A percentile compares a stretch with the other conserved stretches of the same genome.
Evolutionary conservation across 2,329 filamentous ascomycete species (phyloP).

Genomic region (Colletotrichum sp.): DNA sequence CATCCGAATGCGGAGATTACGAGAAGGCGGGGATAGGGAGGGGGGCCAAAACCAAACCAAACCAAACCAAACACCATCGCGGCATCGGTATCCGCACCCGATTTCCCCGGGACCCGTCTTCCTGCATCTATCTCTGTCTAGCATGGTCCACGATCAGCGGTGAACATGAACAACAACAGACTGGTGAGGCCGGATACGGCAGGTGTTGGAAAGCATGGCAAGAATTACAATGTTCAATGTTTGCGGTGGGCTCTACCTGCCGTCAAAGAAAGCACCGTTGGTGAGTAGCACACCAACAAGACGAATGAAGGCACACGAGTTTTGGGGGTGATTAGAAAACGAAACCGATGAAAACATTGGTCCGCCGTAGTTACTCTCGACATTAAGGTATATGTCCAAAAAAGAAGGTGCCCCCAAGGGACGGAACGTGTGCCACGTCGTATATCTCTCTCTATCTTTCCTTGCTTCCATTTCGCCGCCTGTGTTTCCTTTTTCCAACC

Average conservation of each 20-base stretch:
- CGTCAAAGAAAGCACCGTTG: too few relatives aligned
- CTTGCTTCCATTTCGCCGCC: neutral
- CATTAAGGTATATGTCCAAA: neutral
- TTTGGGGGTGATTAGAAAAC: neutral
- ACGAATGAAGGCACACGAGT: neutral
- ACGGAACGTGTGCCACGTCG: neutral
- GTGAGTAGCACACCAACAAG: too few relatives aligned
- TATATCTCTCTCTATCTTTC: neutral
- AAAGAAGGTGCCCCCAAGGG: neutral
- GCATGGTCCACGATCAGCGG: neutral
- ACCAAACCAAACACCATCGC: neutral
- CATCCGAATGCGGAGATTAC: neutral
- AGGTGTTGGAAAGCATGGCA: neutral
- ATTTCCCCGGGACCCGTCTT: neutral
- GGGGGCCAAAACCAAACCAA: neutral
- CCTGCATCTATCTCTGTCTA: neutral
- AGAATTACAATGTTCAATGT: too few relatives aligned
- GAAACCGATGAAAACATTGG: neutral
- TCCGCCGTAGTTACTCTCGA: neutral
- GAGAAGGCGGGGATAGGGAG: neutral
- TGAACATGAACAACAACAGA: neutral
- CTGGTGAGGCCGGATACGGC: neutral
- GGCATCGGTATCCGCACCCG: neutral
- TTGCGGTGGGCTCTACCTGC: too few relatives aligned
- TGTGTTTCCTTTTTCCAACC: neutral